Conservation (phyloP, 1,284 basidiomycete genomes). For the Taiwanofungus camphoratus region DNA sequence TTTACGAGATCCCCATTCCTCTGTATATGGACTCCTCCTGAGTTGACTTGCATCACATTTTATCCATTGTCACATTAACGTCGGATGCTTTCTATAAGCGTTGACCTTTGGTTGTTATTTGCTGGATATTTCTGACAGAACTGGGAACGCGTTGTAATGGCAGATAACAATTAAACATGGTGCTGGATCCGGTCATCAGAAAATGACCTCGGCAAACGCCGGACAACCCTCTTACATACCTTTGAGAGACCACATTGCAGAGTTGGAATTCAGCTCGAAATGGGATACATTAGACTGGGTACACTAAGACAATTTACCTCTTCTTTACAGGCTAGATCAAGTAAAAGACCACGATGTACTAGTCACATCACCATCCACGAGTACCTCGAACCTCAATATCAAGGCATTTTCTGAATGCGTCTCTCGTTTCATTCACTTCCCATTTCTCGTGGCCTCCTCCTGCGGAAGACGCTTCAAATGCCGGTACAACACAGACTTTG, state of each 20-base stretch:
- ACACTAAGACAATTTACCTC: no score
- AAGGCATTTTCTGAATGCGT: slow-evolving; percentile 24
- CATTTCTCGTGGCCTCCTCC: slow-evolving; percentile 8
- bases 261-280: no score
- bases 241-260: no score
- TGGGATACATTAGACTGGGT: no score
- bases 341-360: background rate
- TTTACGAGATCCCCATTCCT: slow-evolving; percentile 27
- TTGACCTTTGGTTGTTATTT: no score
- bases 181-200: background rate
- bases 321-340: background rate
- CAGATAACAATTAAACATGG: background rate
- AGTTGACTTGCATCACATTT: background rate
- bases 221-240: no score
- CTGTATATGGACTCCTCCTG: background rate
- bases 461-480: slow-evolving; percentile 37
- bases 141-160: no score
- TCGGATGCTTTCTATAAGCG: no score
- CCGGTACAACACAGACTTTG: slow-evolving; percentile 65
- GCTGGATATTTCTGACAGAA: no score
- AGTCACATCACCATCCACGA: slow-evolving; percentile 18
- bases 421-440: slow-evolving; percentile 18
- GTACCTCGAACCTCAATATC: slow-evolving; percentile 27
- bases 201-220: background rate
- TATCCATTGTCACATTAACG: no score